Conservation (phyloP, 495 filamentous ascomycete species). For the Penicillium flavigenum region DNA sequence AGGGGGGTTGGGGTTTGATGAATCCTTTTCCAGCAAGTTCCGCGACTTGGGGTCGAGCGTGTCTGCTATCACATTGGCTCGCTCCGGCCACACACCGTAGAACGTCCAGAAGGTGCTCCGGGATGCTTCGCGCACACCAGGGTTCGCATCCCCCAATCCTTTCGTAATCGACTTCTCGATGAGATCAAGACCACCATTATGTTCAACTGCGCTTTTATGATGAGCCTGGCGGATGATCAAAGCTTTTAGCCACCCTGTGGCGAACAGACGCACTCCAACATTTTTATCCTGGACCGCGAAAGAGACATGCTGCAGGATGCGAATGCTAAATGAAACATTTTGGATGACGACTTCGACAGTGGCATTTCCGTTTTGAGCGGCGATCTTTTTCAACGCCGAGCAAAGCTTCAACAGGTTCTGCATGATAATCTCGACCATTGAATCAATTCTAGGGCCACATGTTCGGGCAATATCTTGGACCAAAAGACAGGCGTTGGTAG, state of each 20-base stretch:
- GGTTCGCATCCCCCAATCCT: slow-evolving; percentile 81
- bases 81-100: slow-evolving; percentile 69
- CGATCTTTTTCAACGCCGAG: slow-evolving; percentile 85
- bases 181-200: slow-evolving; percentile 73
- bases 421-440: slow-evolving; percentile 86
- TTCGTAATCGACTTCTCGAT: slow-evolving; percentile 88
- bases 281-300: slow-evolving; percentile 88
- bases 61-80: slow-evolving; percentile 72
- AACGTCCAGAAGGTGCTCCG: slow-evolving; percentile 84
- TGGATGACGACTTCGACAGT: slow-evolving; percentile 74
- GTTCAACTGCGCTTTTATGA: slow-evolving; percentile 79
- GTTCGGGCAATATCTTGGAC: slow-evolving; percentile 81
- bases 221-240: slow-evolving; percentile 73
- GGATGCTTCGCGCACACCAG: slow-evolving; percentile 79
- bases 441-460: slow-evolving; percentile 75
- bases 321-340: slow-evolving; percentile 71
- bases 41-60: slow-evolving; percentile 72
- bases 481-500: slow-evolving; percentile 77
- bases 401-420: slow-evolving; percentile 87
- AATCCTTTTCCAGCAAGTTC: slow-evolving; percentile 71
- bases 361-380: slow-evolving; percentile 71
- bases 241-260: slow-evolving; percentile 79
- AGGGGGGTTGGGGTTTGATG: slow-evolving; percentile 71
- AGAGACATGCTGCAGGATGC: slow-evolving; percentile 80
- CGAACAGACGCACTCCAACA: slow-evolving; percentile 73